Evolutionary conservation across 306 rosid species (phyloP).

Genomic region (Castanea sativa): DNA sequence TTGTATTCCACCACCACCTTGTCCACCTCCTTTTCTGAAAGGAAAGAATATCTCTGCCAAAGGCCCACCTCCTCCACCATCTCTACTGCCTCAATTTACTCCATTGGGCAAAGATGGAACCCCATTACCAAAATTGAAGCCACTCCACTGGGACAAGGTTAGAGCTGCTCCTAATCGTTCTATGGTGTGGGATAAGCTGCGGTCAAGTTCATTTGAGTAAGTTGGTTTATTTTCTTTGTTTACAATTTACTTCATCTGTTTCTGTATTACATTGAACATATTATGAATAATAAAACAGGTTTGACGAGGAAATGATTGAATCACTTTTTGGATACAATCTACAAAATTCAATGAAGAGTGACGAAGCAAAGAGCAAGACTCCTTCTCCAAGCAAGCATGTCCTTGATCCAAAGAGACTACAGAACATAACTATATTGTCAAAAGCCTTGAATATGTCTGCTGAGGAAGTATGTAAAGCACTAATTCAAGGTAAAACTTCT

Average conservation of each 20-base stretch:
- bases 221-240: conserved; percentile 23
- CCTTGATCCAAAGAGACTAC: conserved; percentile 93
- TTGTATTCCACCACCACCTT: conserved; percentile 73
- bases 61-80: conserved; percentile 82
- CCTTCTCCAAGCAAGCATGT: conserved; percentile 95
- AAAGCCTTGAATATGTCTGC: conserved; percentile 79
- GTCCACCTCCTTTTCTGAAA: conserved; percentile 67
- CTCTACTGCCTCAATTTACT: conserved; percentile 56
- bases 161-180: conserved; percentile 88
- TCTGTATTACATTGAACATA: not conserved
- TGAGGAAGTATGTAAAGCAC: conserved; percentile 71
- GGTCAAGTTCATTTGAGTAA: conserved; percentile 96
- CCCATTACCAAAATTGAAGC: conserved; percentile 81
- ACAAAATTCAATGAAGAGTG: conserved; percentile 67
- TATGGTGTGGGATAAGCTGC: conserved; percentile 93
- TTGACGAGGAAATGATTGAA: conserved; percentile 98
- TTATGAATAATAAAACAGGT: conserved; percentile 50
- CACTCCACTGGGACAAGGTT: conserved; percentile 99
- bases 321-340: conserved; percentile 94
- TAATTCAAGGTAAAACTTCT: conserved; percentile 70
- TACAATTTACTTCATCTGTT: not conserved
- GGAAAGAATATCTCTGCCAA: conserved; percentile 28
- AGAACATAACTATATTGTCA: conserved; percentile 89
- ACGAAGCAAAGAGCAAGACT: conserved; percentile 75
- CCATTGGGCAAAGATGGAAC: conserved; percentile 82